Percentiles rank a stretch among this genome's conserved stretches.
These are phyloP conservation scores for Malassezia vespertilionis DNA, from an alignment of 1,284 basidiomycete genomes.

Conservation along the genomic window DNA sequence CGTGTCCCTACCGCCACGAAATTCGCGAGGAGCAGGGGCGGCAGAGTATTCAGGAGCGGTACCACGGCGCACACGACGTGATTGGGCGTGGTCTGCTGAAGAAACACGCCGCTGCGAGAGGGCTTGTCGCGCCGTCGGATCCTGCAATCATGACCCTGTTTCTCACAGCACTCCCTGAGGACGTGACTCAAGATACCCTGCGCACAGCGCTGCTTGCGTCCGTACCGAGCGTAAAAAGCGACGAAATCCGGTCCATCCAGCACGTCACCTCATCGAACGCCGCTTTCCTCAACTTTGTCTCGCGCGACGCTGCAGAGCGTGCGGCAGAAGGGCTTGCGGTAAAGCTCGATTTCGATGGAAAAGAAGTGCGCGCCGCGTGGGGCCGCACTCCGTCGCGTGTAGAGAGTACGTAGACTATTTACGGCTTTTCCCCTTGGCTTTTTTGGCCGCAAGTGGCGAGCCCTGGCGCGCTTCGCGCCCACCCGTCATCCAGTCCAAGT, in stretches of 20 bases:
- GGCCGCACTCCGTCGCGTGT: constrained; percentile 49
- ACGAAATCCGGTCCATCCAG: constrained; percentile 55
- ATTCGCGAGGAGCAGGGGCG: constrained; percentile 57
- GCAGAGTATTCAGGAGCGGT: constrained; percentile 78
- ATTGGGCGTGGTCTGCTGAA: constrained; percentile 77
- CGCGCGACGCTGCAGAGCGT: constrained; percentile 66
- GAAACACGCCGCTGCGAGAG: constrained; percentile 62
- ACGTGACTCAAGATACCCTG: constrained; percentile 64
- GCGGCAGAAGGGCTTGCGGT: constrained; percentile 76
- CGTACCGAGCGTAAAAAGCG: constrained; percentile 45
- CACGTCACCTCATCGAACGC: constrained; percentile 53
- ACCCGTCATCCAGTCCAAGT: constrained; percentile 46
- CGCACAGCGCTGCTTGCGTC: constrained; percentile 59
- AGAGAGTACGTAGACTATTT: constrained; percentile 17
- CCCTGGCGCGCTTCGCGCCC: constrained; percentile 39
- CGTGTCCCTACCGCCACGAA: constrained; percentile 93
- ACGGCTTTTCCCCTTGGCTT: constrained; percentile 38
- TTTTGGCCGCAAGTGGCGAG: constrained; percentile 26
- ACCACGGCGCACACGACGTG: constrained; percentile 73
- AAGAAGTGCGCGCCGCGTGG: constrained; percentile 71
- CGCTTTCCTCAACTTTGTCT: constrained; percentile 88
- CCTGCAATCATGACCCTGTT: constrained; percentile 75
- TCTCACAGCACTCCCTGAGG: constrained; percentile 67
- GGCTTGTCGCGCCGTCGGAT: constrained; percentile 81
- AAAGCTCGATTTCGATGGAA: constrained; percentile 72